Evolutionary conservation across 441 rosid genomes (phyloP).

Genomic region (Pelargonium australe): DNA sequence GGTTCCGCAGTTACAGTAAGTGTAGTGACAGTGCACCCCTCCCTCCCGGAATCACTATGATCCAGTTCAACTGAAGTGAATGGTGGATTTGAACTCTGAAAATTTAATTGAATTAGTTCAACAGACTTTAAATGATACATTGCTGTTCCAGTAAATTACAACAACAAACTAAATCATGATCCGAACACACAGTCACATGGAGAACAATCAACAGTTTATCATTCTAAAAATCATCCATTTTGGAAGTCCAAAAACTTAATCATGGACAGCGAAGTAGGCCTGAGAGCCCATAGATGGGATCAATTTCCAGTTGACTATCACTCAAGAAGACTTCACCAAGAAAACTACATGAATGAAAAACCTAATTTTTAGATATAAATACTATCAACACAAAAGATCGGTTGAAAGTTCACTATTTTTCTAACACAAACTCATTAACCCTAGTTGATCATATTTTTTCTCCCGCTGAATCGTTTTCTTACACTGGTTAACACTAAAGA

Average conservation of each 20-base stretch:
- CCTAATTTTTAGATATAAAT: not conserved
- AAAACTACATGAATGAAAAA: not conserved
- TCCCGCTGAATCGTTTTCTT: not conserved
- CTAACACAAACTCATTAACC: not conserved
- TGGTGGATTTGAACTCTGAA: slow-evolving; percentile 99
- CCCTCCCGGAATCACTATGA: slow-evolving; percentile 99
- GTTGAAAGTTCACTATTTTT: not conserved
- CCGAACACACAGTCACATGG: not conserved
- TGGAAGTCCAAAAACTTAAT: not conserved
- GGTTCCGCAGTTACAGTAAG: slow-evolving; percentile 99
- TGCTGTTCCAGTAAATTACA: not conserved
- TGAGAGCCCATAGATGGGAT: not conserved
- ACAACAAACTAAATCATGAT: not conserved
- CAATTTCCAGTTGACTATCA: not conserved
- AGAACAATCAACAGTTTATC: not conserved
- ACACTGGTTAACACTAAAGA: not conserved
- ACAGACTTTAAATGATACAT: slow-evolving; percentile 11
- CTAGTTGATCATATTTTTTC: not conserved
- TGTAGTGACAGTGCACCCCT: slow-evolving; percentile 98
- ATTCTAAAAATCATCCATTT: not conserved
- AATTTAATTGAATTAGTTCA: slow-evolving; percentile 29
- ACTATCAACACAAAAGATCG: not conserved
- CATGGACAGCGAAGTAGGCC: not conserved
- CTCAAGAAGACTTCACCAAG: too few species aligned
- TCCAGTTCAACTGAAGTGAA: slow-evolving; percentile 98